phyloP scores from a whole-genome alignment of 371 early-diverging fungal species.

The Actinomucor elegans region DNA sequence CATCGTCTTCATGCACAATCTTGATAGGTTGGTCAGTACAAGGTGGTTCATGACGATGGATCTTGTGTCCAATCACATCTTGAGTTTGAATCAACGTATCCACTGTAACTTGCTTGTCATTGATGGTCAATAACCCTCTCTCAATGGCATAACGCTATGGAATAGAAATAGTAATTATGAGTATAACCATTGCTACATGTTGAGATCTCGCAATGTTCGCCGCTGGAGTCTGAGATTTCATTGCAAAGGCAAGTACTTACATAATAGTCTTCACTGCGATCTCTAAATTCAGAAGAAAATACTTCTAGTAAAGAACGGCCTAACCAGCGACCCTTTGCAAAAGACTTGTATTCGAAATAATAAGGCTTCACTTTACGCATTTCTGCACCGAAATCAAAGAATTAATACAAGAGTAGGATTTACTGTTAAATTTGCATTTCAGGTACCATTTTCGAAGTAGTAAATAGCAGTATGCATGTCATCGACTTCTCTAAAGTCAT shows the following conservation, averaged over 20 bases:
- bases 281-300: slow-evolving; percentile 86
- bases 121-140: slow-evolving; percentile 79
- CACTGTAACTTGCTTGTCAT: slow-evolving; percentile 55
- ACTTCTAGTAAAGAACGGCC: slow-evolving; percentile 74
- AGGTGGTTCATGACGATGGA: slow-evolving; percentile 96
- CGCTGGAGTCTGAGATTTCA: background rate
- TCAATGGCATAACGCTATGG: slow-evolving; percentile 72
- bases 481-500: slow-evolving; percentile 24
- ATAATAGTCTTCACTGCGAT: slow-evolving; percentile 79
- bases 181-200: background rate
- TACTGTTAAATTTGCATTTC: background rate
- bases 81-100: slow-evolving; percentile 65
- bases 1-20: slow-evolving; percentile 65
- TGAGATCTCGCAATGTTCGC: too few relatives aligned
- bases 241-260: slow-evolving; percentile 29
- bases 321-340: slow-evolving; percentile 93
- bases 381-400: slow-evolving; percentile 37
- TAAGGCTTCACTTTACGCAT: slow-evolving; percentile 85
- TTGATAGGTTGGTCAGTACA: slow-evolving; percentile 66
- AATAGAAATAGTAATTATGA: background rate
- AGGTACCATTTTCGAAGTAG: slow-evolving; percentile 47
- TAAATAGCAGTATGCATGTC: slow-evolving; percentile 35
- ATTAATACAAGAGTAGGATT: background rate
- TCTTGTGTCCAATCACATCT: slow-evolving; percentile 78
- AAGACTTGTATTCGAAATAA: slow-evolving; percentile 76